phyloP scores from a whole-genome alignment of 768 basidiomycete species.

The Leucosporidium scottii region DNA sequence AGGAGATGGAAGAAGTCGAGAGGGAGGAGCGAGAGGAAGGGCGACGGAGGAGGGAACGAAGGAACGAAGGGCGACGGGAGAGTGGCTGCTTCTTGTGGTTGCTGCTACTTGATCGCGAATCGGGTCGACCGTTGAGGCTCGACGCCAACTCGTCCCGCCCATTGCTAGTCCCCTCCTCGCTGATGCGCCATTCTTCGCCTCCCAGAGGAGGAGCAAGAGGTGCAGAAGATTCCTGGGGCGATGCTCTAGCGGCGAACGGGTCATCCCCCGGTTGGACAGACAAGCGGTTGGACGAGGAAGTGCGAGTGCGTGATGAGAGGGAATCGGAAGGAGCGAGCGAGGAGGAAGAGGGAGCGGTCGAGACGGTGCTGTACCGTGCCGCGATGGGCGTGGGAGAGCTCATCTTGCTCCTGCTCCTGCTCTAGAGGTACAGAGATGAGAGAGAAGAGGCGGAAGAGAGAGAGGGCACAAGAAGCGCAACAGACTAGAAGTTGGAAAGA shows the following conservation, averaged over 20 bases:
- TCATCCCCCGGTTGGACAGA: conserved; percentile 15
- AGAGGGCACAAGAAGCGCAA: no score
- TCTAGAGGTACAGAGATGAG: no score
- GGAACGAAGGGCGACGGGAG: not conserved
- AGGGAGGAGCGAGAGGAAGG: conserved; percentile 3
- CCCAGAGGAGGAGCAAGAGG: not conserved
- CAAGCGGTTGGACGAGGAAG: not conserved
- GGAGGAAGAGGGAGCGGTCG: not conserved
- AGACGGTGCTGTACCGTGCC: not conserved
- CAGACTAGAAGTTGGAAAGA: no score
- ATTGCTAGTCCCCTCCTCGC: not conserved
- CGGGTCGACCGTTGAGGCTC: no score
- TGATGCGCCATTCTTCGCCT: not conserved
- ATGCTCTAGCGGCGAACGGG: conserved; percentile 2
- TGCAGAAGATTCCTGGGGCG: no score
- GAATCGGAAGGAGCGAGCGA: not conserved
- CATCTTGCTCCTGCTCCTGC: not conserved
- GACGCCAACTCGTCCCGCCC: no score
- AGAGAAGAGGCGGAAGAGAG: no score
- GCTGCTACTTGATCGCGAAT: not conserved
- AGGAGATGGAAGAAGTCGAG: conserved; percentile 7
- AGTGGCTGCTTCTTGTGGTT: not conserved
- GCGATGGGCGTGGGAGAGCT: not conserved
- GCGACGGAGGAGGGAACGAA: not conserved
- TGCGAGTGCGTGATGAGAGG: not conserved